A percentile compares a stretch with the other conserved stretches of the same genome.
These are phyloP conservation scores for Sistotremastrum suecicum DNA, from an alignment of 768 basidiomycete species.

Conservation along the genomic window DNA sequence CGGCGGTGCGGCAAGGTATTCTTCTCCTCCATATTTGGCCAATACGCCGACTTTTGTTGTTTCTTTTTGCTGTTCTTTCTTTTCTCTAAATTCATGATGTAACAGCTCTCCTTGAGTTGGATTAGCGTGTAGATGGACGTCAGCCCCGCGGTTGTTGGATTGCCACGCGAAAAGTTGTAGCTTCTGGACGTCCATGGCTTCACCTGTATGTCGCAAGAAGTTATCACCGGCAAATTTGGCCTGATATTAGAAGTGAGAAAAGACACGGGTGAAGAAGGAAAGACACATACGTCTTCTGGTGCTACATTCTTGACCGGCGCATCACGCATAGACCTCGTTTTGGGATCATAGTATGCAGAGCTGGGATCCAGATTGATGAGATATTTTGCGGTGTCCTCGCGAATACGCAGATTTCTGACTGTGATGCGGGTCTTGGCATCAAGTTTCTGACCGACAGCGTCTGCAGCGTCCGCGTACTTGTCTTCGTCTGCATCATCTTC, in stretches of 20 bases:
- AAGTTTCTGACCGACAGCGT: conserved; percentile 94
- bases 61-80: conserved; percentile 86
- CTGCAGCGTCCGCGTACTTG: conserved; percentile 96
- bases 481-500: conserved; percentile 95
- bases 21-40: conserved; percentile 85
- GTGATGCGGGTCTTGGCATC: conserved; percentile 98
- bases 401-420: conserved; percentile 93
- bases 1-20: conserved; percentile 82
- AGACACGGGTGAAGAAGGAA: conserved; percentile 3
- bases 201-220: conserved; percentile 82
- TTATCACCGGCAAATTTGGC: conserved; percentile 93
- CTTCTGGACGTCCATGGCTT: conserved; percentile 82
- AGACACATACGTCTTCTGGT: conserved; percentile 68
- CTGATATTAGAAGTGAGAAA: conserved; percentile 22
- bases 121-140: conserved; percentile 90
- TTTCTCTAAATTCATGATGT: conserved; percentile 80
- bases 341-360: conserved; percentile 97
- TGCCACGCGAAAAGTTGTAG: conserved; percentile 98
- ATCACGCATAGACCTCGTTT: conserved; percentile 99
- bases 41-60: conserved; percentile 81
- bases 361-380: conserved; percentile 91
- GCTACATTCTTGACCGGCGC: conserved; percentile 67
- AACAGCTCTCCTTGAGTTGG: conserved; percentile 91
- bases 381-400: conserved; percentile 99
- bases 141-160: conserved; percentile 82